Conservation (phyloP, 306 rosid species). For the Argentina anserina region DNA sequence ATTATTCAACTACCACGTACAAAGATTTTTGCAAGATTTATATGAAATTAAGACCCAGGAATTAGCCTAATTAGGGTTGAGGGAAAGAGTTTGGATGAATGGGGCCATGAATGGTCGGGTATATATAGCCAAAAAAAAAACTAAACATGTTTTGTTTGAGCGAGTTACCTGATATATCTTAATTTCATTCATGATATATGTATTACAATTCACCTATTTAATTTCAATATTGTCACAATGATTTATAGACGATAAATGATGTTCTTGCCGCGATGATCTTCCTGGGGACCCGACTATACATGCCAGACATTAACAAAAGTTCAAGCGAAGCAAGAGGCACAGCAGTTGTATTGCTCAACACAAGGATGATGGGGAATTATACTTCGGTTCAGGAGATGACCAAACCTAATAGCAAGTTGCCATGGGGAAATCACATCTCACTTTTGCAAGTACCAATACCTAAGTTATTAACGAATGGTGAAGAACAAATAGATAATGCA, state of each 20-base stretch:
- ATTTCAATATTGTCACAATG: too few species aligned
- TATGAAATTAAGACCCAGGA: too few species aligned
- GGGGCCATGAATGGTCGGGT: too few species aligned
- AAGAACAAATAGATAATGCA: constrained; percentile 10
- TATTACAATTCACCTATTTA: too few species aligned
- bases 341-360: constrained; percentile 40
- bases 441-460: constrained; percentile 46
- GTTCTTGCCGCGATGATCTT: constrained; percentile 43
- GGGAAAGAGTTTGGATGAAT: too few species aligned
- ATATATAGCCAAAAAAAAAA: too few species aligned
- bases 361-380: constrained; percentile 35
- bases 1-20: not conserved
- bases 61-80: too few species aligned
- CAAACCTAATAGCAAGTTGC: constrained; percentile 10
- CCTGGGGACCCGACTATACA: constrained; percentile 42
- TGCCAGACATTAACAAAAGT: constrained; percentile 31
- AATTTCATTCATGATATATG: not conserved
- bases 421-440: constrained; percentile 55
- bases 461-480: constrained; percentile 8
- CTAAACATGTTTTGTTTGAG: too few species aligned
- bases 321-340: constrained; percentile 31
- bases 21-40: too few species aligned
- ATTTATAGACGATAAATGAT: constrained; percentile 35
- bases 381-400: constrained; percentile 48
- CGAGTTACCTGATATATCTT: too few species aligned